Evolutionary conservation across 148 eudicot species (phyloP), one percentile per base, ranked within the genome.

Genomic region (Polygonum maritimum): DNA sequence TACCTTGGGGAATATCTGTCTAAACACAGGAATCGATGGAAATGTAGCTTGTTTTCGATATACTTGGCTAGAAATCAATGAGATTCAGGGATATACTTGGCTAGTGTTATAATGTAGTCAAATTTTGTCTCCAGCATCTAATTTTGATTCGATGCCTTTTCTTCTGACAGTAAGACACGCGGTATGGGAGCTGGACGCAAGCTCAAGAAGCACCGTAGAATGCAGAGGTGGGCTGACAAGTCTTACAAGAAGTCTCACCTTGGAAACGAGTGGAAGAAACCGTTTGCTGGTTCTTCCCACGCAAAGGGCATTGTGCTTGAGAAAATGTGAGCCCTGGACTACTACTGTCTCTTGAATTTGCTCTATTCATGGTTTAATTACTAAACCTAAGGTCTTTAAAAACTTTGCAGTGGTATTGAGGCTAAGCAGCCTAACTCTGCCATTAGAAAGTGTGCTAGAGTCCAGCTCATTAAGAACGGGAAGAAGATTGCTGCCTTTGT

Each of bases 341-440:
- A 14, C 13, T 73, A 15, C 48, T 26, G 12, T 8, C 7, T 58
- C 1, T 22, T 58, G 67, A 58, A 26, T 58, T 58, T 58, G 36
- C 35, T 58, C 14, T 9, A 16, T 26, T 58, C 8, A 58, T 2
- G 22, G 36, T 22, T 14, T 15, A 52, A 21, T 4, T 52, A 26
- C 22, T 19, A n/a, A 3, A 55, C 10, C 5, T 26, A 8, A 18
- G 22, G 0, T 22, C 5, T 19, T 58, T 2, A 8, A 7, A 21
- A 58, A 38, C 3, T 75, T 3, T 85, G 73, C 85, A 92, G 97
- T 45, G 98, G 93, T 79, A 93, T 93, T 87, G 98, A 93, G 74
- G 93, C 93, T 82, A 93, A 93, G 82, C 97, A 93, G 92, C 98
- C 98, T 1, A 93, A 93, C 79, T 93, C 98, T 86, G 98, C 98